A percentile compares a stretch with the other conserved stretches of the same genome.
phyloP scores from a whole-genome alignment of 495 filamentous ascomycete genomes.

The Aspergillus bertholletiae region DNA sequence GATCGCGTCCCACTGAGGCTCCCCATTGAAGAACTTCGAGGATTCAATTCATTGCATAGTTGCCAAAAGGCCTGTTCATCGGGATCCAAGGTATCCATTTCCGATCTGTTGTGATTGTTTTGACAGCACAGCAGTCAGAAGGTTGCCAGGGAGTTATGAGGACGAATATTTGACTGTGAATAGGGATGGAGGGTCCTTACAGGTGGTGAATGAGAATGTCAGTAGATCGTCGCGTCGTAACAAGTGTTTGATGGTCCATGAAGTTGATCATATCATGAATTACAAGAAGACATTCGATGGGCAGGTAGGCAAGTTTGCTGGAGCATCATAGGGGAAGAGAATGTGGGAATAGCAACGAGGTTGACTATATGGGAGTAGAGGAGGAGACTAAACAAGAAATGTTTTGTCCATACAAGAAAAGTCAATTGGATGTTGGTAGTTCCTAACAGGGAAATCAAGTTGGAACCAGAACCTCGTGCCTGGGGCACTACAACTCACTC shows the following conservation, averaged over 20 bases:
- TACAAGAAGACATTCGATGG: background rate
- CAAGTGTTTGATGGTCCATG: background rate
- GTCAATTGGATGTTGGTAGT: background rate
- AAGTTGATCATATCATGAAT: background rate
- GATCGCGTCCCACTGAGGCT: background rate
- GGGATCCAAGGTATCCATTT: background rate
- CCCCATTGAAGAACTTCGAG: background rate
- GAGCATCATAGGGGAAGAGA: background rate
- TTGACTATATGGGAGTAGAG: background rate
- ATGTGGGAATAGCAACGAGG: background rate
- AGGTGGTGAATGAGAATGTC: background rate
- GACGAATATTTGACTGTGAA: background rate
- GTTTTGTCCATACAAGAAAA: background rate
- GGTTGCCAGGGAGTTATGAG: background rate
- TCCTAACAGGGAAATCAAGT: background rate
- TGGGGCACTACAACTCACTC: conserved; percentile 1
- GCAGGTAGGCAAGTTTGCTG: background rate
- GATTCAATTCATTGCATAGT: background rate
- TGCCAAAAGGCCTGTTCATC: conserved; percentile 1
- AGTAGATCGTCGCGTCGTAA: background rate
- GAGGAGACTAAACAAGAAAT: background rate
- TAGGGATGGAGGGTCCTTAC: background rate
- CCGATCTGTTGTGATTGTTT: background rate
- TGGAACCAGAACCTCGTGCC: conserved; percentile 2
- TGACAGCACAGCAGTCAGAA: background rate